phyloP scores from a whole-genome alignment of 192 early-diverging fungal species.

The Allomyces macrogynus region DNA sequence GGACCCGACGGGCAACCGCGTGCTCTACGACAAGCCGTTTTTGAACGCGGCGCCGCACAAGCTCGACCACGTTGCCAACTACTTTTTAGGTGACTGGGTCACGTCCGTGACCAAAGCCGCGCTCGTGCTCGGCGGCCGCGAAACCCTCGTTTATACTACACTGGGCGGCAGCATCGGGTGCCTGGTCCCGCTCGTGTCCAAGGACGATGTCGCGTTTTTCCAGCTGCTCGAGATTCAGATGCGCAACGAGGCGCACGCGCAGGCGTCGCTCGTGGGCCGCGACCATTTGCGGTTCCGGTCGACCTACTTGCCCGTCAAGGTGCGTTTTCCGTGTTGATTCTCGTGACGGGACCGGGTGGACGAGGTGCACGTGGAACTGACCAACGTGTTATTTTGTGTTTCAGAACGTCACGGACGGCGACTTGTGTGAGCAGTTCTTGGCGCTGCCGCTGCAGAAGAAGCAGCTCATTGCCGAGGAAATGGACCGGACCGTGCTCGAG shows the following conservation, averaged over 20 bases:
- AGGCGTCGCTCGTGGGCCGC: slow-evolving; percentile 42
- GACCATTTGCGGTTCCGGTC: slow-evolving; percentile 76
- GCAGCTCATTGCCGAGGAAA: slow-evolving; percentile 57
- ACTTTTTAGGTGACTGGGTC: slow-evolving; percentile 69
- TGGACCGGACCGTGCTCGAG: slow-evolving; percentile 66
- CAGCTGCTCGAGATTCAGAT: slow-evolving; percentile 77
- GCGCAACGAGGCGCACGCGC: slow-evolving; percentile 47
- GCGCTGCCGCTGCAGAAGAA: slow-evolving; percentile 49
- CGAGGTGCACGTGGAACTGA: neutral
- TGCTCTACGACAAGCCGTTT: slow-evolving; percentile 59
- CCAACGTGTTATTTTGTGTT: neutral
- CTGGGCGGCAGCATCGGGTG: slow-evolving; percentile 66
- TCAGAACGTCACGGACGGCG: slow-evolving; percentile 52
- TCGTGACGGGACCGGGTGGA: neutral
- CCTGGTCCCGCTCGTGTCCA: slow-evolving; percentile 66
- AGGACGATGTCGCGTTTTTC: slow-evolving; percentile 86
- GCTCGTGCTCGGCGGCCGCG: slow-evolving; percentile 68
- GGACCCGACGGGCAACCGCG: slow-evolving; percentile 64
- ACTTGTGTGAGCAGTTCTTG: slow-evolving; percentile 78
- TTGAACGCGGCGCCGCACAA: slow-evolving; percentile 73
- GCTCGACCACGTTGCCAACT: slow-evolving; percentile 50
- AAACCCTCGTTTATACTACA: slow-evolving; percentile 68
- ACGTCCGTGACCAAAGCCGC: slow-evolving; percentile 58
- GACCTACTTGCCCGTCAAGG: slow-evolving; percentile 54
- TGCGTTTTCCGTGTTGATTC: slow-evolving; percentile 8